Percentiles rank a stretch among this genome's conserved stretches.
Evolutionary conservation across 208 protist species (phyloP).

Genomic region (Phytomonas francai): DNA sequence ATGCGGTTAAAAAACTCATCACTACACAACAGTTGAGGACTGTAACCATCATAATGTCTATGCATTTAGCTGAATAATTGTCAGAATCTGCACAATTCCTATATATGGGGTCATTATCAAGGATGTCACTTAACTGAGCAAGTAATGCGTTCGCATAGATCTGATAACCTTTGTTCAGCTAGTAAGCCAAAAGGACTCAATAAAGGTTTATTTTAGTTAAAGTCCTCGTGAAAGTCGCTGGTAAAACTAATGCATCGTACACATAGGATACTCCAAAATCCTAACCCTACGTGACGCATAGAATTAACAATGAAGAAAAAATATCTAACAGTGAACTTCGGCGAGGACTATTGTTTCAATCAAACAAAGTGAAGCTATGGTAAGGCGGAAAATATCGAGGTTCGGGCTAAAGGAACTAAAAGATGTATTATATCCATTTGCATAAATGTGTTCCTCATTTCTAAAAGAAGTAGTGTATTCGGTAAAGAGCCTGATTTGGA

Average conservation of each 20-base stretch:
- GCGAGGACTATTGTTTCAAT: no score
- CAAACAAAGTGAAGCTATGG: not conserved
- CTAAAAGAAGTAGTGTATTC: not conserved
- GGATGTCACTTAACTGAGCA: slow-evolving; percentile 86
- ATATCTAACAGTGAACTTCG: no score
- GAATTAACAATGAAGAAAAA: no score
- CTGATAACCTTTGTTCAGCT: slow-evolving; percentile 64
- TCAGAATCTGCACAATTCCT: slow-evolving; percentile 69
- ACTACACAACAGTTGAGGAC: slow-evolving; percentile 86
- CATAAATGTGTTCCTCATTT: not conserved
- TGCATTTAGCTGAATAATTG: slow-evolving; percentile 66
- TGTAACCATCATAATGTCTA: slow-evolving; percentile 56
- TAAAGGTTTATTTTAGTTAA: slow-evolving; percentile 63
- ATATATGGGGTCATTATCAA: slow-evolving; percentile 87
- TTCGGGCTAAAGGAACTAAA: not conserved
- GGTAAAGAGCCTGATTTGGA: not conserved
- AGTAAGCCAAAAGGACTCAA: slow-evolving; percentile 64
- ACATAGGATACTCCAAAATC: no score
- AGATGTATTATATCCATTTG: not conserved
- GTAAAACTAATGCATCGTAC: slow-evolving; percentile 68
- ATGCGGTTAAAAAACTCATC: slow-evolving; percentile 89
- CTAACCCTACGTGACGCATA: no score
- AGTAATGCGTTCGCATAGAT: slow-evolving; percentile 68
- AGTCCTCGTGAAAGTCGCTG: slow-evolving; percentile 85
- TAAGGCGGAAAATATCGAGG: not conserved